phyloP scores from a whole-genome alignment of 2,329 filamentous ascomycete genomes.

The Diaporthe vexans region DNA sequence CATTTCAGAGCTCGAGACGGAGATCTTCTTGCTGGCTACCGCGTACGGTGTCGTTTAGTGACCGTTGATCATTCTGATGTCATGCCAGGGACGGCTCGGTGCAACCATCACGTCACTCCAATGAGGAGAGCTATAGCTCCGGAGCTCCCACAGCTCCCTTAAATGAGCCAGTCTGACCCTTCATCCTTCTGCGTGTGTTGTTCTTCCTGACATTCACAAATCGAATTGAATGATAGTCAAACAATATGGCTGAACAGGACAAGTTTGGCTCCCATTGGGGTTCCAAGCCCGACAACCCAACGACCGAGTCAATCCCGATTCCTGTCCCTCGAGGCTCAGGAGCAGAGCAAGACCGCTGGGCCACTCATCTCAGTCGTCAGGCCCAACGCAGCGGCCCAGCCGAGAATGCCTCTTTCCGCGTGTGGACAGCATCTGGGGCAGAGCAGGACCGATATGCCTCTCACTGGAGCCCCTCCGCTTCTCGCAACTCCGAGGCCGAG shows the following conservation, averaged over 20 bases:
- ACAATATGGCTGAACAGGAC: conserved; percentile 46
- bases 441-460: conserved; percentile 40
- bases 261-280: conserved; percentile 41
- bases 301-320: conserved; percentile 20
- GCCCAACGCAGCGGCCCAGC: conserved; percentile 34
- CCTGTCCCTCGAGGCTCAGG: conserved; percentile 38
- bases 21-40: conserved; percentile 8
- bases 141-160: conserved; percentile 5
- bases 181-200: too few species aligned
- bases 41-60: neutral
- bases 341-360: conserved; percentile 45
- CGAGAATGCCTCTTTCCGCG: conserved; percentile 29
- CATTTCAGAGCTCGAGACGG: neutral
- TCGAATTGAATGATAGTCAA: neutral
- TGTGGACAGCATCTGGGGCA: conserved; percentile 35
- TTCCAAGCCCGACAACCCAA: conserved; percentile 36
- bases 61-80: conserved; percentile 40
- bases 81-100: conserved; percentile 20
- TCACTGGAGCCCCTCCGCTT: conserved; percentile 35
- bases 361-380: conserved; percentile 44
- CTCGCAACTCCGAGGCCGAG: conserved; percentile 42
- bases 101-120: conserved; percentile 38
- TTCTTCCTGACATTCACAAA: neutral
- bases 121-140: conserved; percentile 17
- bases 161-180: neutral